These are phyloP conservation scores for Penicillium expansum DNA, from an alignment of 2,329 filamentous ascomycete species.

Conservation along the genomic window DNA sequence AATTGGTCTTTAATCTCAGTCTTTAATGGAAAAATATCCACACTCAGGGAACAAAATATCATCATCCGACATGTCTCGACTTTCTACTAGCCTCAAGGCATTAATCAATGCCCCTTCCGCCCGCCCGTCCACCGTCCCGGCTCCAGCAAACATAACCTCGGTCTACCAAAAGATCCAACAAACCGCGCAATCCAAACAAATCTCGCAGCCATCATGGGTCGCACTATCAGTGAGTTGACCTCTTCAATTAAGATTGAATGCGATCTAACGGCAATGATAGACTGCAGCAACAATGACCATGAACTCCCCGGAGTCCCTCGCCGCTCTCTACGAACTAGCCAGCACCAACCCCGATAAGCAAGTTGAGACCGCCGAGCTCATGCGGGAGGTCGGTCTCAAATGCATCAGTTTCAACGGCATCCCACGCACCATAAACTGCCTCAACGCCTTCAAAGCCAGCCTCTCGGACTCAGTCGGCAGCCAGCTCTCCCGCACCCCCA, in stretches of 20 bases:
- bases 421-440: conserved; percentile 77
- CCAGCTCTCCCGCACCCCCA: conserved; percentile 56
- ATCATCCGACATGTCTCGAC: conserved; percentile 63
- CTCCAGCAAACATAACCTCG: conserved; percentile 60
- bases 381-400: conserved; percentile 48
- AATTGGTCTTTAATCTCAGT: not conserved
- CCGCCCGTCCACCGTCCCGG: conserved; percentile 62
- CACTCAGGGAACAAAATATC: not conserved
- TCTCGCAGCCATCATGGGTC: conserved; percentile 65
- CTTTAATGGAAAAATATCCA: conserved; percentile 6
- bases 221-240: conserved; percentile 56
- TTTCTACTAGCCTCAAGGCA: conserved; percentile 68
- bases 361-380: conserved; percentile 39
- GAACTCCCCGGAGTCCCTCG: conserved; percentile 71
- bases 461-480: conserved; percentile 58
- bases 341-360: conserved; percentile 21
- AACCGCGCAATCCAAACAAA: conserved; percentile 60
- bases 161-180: conserved; percentile 64
- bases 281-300: conserved; percentile 81
- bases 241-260: not conserved
- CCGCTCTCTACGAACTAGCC: conserved; percentile 19
- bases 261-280: conserved; percentile 40
- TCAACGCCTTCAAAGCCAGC: conserved; percentile 65
- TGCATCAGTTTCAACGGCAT: conserved; percentile 56
- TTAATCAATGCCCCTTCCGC: conserved; percentile 70